Percentiles rank a stretch among this genome's conserved stretches.
Conservation (phyloP, 805 yeast genomes). For the Kuraishia floccosa region DNA sequence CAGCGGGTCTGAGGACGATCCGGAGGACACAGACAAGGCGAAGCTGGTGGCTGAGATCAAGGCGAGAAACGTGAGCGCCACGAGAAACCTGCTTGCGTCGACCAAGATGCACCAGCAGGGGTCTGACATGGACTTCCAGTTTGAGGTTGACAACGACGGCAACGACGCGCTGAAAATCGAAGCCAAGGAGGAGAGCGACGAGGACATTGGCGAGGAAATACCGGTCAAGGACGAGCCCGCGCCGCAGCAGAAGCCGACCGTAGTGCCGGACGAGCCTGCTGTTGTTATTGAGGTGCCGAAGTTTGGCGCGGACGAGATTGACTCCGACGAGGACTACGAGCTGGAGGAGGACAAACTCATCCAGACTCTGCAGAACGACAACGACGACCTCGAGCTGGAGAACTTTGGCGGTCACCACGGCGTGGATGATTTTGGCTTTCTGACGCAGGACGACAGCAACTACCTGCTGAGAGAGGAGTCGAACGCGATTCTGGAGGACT, state of each 20-base stretch:
- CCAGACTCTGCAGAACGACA: slow-evolving; percentile 23
- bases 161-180: slow-evolving; percentile 16
- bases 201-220: slow-evolving; percentile 53
- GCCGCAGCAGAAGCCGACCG: slow-evolving; percentile 12
- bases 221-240: slow-evolving; percentile 19
- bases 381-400: slow-evolving; percentile 22
- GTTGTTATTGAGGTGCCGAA: slow-evolving; percentile 35
- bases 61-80: slow-evolving; percentile 41
- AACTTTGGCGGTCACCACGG: slow-evolving; percentile 21
- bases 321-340: slow-evolving; percentile 58
- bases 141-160: slow-evolving; percentile 28
- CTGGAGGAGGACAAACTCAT: slow-evolving; percentile 37
- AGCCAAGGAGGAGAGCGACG: slow-evolving; percentile 23
- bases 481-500: slow-evolving; percentile 28
- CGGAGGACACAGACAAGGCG: slow-evolving; percentile 63
- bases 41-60: slow-evolving; percentile 59
- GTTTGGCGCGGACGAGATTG: slow-evolving; percentile 28
- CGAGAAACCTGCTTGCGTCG: slow-evolving; percentile 12
- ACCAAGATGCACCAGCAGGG: slow-evolving; percentile 23
- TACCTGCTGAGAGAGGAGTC: slow-evolving; percentile 28
- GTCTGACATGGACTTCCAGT: slow-evolving; percentile 27
- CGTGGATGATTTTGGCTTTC: slow-evolving; percentile 20
- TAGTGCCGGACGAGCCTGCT: slow-evolving; percentile 6
- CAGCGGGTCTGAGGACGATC: slow-evolving; percentile 31
- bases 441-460: slow-evolving; percentile 13